A percentile compares a stretch with the other conserved stretches of the same genome.
Conservation (phyloP, 352 stramenopile genomes). For the Phytophthora sansomeana region DNA sequence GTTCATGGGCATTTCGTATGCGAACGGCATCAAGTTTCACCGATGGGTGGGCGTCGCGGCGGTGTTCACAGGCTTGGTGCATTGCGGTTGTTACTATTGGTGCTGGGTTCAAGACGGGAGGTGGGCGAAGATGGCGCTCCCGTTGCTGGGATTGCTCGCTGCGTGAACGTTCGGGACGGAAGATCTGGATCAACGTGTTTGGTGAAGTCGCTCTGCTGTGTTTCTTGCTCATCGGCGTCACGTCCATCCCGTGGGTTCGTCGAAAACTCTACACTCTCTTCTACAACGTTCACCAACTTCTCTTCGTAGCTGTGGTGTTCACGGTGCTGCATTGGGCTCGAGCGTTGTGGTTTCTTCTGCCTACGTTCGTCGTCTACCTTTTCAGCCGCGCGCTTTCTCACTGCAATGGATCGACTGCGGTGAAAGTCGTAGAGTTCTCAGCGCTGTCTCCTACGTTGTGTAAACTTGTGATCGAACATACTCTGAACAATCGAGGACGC, state of each 20-base stretch:
- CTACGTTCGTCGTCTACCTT: slow-evolving; percentile 45
- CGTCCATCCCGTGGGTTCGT: slow-evolving; percentile 48
- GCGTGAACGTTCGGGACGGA: slow-evolving; percentile 18
- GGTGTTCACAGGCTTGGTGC: slow-evolving; percentile 41
- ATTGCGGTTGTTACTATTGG: slow-evolving; percentile 44
- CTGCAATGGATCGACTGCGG: slow-evolving; percentile 29
- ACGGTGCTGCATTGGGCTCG: slow-evolving; percentile 43
- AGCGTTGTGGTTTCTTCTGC: slow-evolving; percentile 45
- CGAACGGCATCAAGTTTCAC: slow-evolving; percentile 59
- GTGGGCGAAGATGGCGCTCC: slow-evolving; percentile 37
- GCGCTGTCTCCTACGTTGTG: slow-evolving; percentile 30
- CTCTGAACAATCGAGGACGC: not conserved
- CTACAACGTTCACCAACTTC: slow-evolving; percentile 58
- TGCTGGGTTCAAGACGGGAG: slow-evolving; percentile 32
- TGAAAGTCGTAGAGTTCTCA: slow-evolving; percentile 36
- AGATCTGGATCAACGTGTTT: slow-evolving; percentile 61
- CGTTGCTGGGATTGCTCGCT: slow-evolving; percentile 56
- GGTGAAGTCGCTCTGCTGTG: slow-evolving; percentile 47
- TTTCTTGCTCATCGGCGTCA: slow-evolving; percentile 51
- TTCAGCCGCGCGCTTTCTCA: slow-evolving; percentile 42
- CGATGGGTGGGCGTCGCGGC: slow-evolving; percentile 51
- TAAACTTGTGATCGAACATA: slow-evolving; percentile 42
- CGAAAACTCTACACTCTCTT: slow-evolving; percentile 51
- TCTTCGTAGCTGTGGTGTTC: slow-evolving; percentile 47
- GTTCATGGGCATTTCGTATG: slow-evolving; percentile 56